Evolutionary conservation across 345 rosid genomes (phyloP).

Genomic region (Populus tremula): DNA sequence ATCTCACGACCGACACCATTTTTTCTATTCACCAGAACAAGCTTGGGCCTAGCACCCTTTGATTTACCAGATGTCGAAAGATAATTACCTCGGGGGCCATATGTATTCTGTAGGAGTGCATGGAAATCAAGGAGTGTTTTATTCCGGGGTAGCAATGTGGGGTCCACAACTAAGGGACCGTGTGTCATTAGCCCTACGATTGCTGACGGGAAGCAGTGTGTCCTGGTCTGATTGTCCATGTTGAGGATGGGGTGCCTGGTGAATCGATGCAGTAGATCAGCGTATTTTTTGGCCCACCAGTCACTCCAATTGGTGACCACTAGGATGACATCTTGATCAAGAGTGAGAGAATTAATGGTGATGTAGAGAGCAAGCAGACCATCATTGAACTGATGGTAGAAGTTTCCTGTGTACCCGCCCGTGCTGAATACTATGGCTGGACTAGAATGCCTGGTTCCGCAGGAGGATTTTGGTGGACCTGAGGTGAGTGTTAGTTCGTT

Average conservation of each 20-base stretch:
- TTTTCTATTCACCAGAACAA: conserved; percentile 15
- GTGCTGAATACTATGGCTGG: conserved; percentile 37
- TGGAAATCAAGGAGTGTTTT: conserved; percentile 22
- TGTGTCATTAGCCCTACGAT: conserved; percentile 34
- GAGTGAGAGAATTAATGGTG: conserved; percentile 31
- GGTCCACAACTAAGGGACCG: conserved; percentile 28
- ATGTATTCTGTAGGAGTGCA: conserved; percentile 17
- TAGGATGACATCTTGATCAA: conserved; percentile 19
- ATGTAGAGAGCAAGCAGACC: conserved; percentile 35
- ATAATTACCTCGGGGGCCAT: not conserved
- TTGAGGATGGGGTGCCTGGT: conserved; percentile 22
- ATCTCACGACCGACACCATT: conserved; percentile 13
- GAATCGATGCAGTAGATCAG: conserved; percentile 11
- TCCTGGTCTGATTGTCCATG: conserved; percentile 11
- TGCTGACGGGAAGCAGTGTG: conserved; percentile 39
- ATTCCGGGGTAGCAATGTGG: conserved; percentile 15
- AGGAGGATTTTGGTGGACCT: conserved; percentile 12
- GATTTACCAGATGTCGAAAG: not conserved
- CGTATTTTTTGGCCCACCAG: conserved; percentile 30
- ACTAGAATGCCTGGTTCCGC: conserved; percentile 23
- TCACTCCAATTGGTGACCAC: conserved; percentile 16
- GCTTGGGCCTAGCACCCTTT: conserved; percentile 5
- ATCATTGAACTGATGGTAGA: conserved; percentile 42
- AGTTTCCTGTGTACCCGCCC: conserved; percentile 41
- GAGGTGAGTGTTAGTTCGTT: conserved; percentile 33